Evolutionary conservation across 352 stramenopile genomes (phyloP), one percentile per base, ranked within the genome.

Genomic region (Phytophthora lateralis): DNA sequence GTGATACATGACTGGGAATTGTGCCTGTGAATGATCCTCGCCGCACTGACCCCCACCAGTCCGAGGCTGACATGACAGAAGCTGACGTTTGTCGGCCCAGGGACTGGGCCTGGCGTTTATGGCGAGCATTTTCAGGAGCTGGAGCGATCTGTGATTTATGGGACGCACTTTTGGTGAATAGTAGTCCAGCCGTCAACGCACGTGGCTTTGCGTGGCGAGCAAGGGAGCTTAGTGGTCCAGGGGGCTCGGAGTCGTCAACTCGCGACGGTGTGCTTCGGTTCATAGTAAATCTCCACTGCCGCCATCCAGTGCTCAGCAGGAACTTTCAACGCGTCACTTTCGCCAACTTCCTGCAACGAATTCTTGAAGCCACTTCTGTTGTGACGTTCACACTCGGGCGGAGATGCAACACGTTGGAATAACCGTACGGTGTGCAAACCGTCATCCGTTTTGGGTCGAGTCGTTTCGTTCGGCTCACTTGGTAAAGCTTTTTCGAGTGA

Each of bases 1-100:
- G 37, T 3, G 57, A 51, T 4, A 42, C 17, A 17, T 63, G 45
- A 17, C 17, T 72, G 9, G 63, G 63, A 39, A 68, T 72, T 0
- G 51, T 48, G 9, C 58, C 59, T 26, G 32, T 51, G 18, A 72
- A 56, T 12, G 51, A 64, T 37, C 63, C 63, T 55, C 51, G 45
- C 32, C 57, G 55, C 9, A 30, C 51, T n/a, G 43, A 38, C 11
- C 7, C 34, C 26, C 26, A 30, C 26, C 26, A 30, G 6, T 30
- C 26, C 6, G 29, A 34, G n/a, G 43, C 17, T 24, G 14, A 6
- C 6, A 54, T 9, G 11, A 29, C 17, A 11, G 39, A 34, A 21
- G 27, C 14, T n/a, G 46, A 24, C 4, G 48, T 30, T 43, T 43
- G 14, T 41, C 15, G 18, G 18, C 18, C 37, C 10, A 41, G n/a